phyloP scores from a whole-genome alignment of 2,329 filamentous ascomycete genomes.

The Drechslerella dactyloides region DNA sequence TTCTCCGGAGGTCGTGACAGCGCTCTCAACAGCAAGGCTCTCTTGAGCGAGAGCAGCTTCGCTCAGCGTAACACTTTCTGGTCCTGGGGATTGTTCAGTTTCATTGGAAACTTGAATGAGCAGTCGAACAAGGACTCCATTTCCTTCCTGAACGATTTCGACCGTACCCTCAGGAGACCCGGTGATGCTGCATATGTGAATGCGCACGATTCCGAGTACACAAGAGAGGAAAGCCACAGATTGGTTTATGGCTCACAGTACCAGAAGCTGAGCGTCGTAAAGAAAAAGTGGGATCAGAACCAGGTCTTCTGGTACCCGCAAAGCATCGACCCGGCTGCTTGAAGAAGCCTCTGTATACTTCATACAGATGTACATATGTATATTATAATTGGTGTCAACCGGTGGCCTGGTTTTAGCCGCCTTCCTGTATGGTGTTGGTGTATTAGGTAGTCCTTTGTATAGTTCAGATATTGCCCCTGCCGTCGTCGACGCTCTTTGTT shows the following conservation, averaged over 20 bases:
- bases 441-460: too few species aligned
- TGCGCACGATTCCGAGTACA: slow-evolving; percentile 14
- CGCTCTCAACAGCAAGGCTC: slow-evolving; percentile 25
- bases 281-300: slow-evolving; percentile 19
- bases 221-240: slow-evolving; percentile 13
- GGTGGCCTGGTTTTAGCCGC: too few species aligned
- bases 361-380: too few species aligned
- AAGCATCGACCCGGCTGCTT: slow-evolving; percentile 19
- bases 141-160: slow-evolving; percentile 9
- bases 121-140: slow-evolving; percentile 6
- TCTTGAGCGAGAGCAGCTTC: slow-evolving; percentile 44
- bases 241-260: slow-evolving; percentile 17
- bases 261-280: background rate
- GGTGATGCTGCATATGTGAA: slow-evolving; percentile 26
- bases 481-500: too few species aligned
- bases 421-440: too few species aligned
- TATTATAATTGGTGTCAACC: too few species aligned
- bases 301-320: slow-evolving; percentile 32
- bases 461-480: too few species aligned
- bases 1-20: slow-evolving; percentile 48
- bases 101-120: slow-evolving; percentile 18
- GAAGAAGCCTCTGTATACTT: too few species aligned
- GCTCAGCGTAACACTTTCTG: slow-evolving; percentile 45
- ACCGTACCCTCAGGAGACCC: slow-evolving; percentile 3
- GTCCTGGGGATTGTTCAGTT: slow-evolving; percentile 41